Conservation (phyloP, 140 eudicot genomes). For the Cichorium intybus region DNA sequence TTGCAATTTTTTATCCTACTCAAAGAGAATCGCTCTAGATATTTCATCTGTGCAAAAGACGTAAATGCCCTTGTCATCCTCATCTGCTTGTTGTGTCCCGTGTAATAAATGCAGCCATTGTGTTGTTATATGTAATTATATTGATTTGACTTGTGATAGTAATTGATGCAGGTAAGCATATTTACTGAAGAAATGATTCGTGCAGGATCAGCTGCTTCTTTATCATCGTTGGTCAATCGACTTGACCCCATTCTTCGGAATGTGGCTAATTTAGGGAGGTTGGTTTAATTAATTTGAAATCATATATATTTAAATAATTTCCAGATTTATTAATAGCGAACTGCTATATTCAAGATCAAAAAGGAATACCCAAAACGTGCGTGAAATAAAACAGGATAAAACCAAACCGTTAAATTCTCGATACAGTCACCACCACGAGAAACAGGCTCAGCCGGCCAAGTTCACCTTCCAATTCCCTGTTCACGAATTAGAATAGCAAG, state of each 20-base stretch:
- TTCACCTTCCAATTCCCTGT: too few relatives aligned
- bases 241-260: slow-evolving; percentile 94
- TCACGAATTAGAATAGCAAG: too few relatives aligned
- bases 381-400: too few relatives aligned
- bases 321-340: too few relatives aligned
- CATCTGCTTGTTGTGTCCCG: too few relatives aligned
- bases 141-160: slow-evolving; percentile 7
- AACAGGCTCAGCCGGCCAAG: too few relatives aligned
- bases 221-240: slow-evolving; percentile 89
- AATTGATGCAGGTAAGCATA: slow-evolving; percentile 64
- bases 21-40: too few relatives aligned
- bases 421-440: too few relatives aligned
- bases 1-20: too few relatives aligned
- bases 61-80: neutral
- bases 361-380: too few relatives aligned
- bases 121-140: neutral
- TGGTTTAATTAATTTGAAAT: neutral
- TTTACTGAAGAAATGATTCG: slow-evolving; percentile 97
- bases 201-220: slow-evolving; percentile 98
- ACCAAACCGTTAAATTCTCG: too few relatives aligned
- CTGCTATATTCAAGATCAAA: too few relatives aligned
- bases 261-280: slow-evolving; percentile 97
- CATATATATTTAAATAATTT: neutral
- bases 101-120: neutral
- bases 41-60: neutral